Evolutionary conservation across 2,329 filamentous ascomycete genomes (phyloP).

Genomic region (Aspergillus clavatus): DNA sequence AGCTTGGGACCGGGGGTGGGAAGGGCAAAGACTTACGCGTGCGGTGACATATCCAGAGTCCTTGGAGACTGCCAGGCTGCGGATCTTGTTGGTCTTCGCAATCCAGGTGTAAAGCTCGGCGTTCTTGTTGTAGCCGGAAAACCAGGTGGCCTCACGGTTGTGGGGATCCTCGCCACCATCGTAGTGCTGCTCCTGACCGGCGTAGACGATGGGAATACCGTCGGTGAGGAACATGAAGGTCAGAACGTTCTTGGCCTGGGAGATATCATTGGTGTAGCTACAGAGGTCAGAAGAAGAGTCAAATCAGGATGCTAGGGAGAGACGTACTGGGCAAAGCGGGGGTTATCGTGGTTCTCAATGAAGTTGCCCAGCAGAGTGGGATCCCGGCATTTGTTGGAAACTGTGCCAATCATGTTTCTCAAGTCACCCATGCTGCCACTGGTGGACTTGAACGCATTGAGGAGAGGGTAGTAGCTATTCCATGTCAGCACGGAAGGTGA

Average conservation of each 20-base stretch:
- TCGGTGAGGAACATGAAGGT: slow-evolving; percentile 55
- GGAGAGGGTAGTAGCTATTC: slow-evolving; percentile 25
- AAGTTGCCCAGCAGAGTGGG: slow-evolving; percentile 49
- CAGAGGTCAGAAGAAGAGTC: neutral
- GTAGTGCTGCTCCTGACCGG: slow-evolving; percentile 61
- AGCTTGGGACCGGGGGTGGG: neutral
- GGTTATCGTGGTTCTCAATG: slow-evolving; percentile 57
- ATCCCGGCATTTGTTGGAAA: slow-evolving; percentile 35
- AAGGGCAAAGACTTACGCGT: slow-evolving; percentile 22
- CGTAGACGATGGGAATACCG: slow-evolving; percentile 61
- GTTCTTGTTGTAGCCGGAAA: slow-evolving; percentile 46
- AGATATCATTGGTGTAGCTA: slow-evolving; percentile 18
- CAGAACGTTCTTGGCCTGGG: slow-evolving; percentile 56
- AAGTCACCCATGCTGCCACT: slow-evolving; percentile 30
- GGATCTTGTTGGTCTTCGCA: slow-evolving; percentile 46
- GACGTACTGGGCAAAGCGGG: slow-evolving; percentile 45
- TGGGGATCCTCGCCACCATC: slow-evolving; percentile 45
- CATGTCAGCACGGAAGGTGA: neutral
- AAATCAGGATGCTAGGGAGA: too few relatives aligned
- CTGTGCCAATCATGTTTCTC: slow-evolving; percentile 25
- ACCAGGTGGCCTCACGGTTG: slow-evolving; percentile 54
- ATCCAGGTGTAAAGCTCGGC: slow-evolving; percentile 48
- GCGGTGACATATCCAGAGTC: slow-evolving; percentile 38
- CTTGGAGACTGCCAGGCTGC: slow-evolving; percentile 37
- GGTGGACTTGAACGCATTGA: slow-evolving; percentile 27